Conservation (phyloP, 83 land plant genomes). For the Picea abies region DNA sequence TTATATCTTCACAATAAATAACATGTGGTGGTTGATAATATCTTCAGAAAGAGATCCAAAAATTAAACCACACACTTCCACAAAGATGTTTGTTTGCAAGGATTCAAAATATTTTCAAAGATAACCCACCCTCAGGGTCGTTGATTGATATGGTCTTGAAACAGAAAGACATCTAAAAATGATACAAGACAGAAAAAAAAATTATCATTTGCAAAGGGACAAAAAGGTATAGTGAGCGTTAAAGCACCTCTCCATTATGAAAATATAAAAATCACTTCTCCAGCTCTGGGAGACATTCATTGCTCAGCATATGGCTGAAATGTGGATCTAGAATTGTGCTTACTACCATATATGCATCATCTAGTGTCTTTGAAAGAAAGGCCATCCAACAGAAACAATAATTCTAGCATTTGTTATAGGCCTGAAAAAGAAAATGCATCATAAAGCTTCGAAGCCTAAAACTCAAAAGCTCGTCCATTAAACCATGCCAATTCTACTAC, state of each 20-base stretch:
- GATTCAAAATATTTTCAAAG: not conserved
- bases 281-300: not conserved
- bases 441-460: not conserved
- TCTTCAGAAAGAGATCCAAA: not conserved
- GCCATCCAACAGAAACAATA: not conserved
- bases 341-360: not conserved
- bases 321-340: not conserved
- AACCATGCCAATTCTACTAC: not conserved
- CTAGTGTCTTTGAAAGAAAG: not conserved
- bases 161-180: not conserved
- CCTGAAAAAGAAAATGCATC: not conserved
- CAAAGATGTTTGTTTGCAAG: not conserved
- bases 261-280: too few relatives aligned
- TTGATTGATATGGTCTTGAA: not conserved
- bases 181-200: not conserved
- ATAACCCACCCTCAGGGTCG: not conserved
- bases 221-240: not conserved
- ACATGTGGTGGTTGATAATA: not conserved
- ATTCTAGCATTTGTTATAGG: not conserved
- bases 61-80: not conserved
- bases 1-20: not conserved
- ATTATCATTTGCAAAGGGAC: not conserved
- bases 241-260: not conserved
- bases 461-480: not conserved
- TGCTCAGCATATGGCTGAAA: not conserved